A percentile compares a stretch with the other conserved stretches of the same genome.
Conservation (phyloP, 1,284 basidiomycete species). For the Malassezia sympodialis region DNA sequence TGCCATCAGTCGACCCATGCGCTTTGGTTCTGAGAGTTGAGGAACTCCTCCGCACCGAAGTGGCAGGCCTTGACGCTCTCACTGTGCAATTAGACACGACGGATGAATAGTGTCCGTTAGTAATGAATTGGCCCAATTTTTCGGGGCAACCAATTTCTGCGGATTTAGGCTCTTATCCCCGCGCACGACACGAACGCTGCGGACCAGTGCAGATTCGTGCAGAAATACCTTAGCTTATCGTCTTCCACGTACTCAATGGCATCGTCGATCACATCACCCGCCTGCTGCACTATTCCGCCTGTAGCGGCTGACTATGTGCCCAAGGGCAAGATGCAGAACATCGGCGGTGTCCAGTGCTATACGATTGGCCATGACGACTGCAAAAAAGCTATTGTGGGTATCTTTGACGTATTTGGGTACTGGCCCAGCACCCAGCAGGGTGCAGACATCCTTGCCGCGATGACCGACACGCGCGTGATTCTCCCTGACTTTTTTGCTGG, state of each 20-base stretch:
- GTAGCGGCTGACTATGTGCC: conserved; percentile 50
- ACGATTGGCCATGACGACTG: conserved; percentile 49
- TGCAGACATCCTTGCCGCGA: conserved; percentile 55
- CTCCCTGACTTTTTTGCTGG: conserved; percentile 61
- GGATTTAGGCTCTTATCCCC: background rate
- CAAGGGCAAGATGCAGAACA: conserved; percentile 47
- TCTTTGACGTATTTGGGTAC: conserved; percentile 61
- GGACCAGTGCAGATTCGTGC: background rate
- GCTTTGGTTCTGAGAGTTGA: conserved; percentile 20
- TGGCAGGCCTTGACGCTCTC: conserved; percentile 30
- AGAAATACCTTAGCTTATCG: background rate
- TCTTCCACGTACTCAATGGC: background rate
- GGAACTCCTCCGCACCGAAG: conserved; percentile 23
- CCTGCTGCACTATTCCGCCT: conserved; percentile 52
- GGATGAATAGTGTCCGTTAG: background rate
- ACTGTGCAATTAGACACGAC: conserved; percentile 29
- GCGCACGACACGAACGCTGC: background rate
- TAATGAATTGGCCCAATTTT: conserved; percentile 11
- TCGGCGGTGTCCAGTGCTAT: conserved; percentile 26
- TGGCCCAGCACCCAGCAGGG: conserved; percentile 51
- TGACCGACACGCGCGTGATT: conserved; percentile 51
- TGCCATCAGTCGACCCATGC: conserved; percentile 1
- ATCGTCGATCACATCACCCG: conserved; percentile 11
- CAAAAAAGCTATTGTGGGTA: conserved; percentile 55
- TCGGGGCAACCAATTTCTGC: background rate